Conservation (phyloP, 345 rosid species). For the Melaleuca alternifolia region DNA sequence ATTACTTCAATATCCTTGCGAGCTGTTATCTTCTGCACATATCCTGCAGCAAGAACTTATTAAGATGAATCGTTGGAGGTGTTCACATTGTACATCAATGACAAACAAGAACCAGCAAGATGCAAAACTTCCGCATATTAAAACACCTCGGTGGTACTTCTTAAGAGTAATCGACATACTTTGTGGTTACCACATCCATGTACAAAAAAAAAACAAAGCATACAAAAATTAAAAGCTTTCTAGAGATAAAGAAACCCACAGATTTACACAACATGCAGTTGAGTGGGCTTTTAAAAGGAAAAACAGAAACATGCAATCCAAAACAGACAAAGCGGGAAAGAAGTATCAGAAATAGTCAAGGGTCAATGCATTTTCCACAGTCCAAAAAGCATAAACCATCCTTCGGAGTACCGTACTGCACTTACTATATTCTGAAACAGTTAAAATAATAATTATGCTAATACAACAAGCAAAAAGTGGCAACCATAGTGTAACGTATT, state of each 20-base stretch:
- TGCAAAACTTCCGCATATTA: background rate
- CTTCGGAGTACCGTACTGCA: too few species aligned
- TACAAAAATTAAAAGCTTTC: background rate
- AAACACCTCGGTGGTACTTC: background rate
- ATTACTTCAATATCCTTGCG: constrained; percentile 71
- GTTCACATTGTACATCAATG: background rate
- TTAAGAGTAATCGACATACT: background rate
- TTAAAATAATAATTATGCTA: too few species aligned
- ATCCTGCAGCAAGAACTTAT: constrained; percentile 41
- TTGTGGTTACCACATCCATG: background rate
- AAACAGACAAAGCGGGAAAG: background rate
- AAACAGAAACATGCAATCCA: background rate
- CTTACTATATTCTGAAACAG: too few species aligned
- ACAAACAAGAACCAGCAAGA: background rate
- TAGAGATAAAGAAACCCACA: background rate
- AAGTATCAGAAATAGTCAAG: background rate
- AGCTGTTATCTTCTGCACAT: constrained; percentile 87
- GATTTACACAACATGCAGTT: background rate
- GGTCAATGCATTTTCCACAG: too few species aligned
- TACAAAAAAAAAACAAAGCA: background rate
- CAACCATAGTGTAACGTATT: too few species aligned
- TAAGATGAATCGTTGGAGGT: background rate
- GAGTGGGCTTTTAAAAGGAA: background rate
- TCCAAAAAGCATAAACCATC: too few species aligned
- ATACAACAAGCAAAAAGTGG: too few species aligned